These are phyloP conservation scores for Metarhizium guizhouense DNA, from an alignment of 2,329 filamentous ascomycete genomes.

Conservation along the genomic window DNA sequence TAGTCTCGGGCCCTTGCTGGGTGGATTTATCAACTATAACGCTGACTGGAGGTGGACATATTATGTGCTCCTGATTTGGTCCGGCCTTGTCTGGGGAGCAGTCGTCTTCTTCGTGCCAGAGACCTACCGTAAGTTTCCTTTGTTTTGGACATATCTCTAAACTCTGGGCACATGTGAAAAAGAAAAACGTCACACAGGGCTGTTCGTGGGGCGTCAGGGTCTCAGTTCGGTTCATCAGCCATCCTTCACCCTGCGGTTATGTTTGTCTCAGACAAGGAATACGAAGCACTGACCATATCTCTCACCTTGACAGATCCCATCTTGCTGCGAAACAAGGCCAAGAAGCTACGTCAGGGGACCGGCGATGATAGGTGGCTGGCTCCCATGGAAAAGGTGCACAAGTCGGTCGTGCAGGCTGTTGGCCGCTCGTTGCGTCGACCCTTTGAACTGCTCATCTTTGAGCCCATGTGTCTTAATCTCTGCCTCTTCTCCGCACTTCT, in stretches of 20 bases:
- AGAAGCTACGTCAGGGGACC: constrained; percentile 59
- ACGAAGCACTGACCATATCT: neutral
- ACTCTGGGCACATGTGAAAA: no score
- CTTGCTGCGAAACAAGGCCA: constrained; percentile 64
- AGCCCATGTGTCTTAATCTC: constrained; percentile 79
- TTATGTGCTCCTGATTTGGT: constrained; percentile 79
- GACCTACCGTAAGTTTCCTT: constrained; percentile 58
- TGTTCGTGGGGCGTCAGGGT: neutral
- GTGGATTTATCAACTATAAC: constrained; percentile 76
- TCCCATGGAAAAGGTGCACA: constrained; percentile 63
- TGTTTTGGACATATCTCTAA: neutral
- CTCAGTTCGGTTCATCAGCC: neutral
- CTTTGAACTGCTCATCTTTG: constrained; percentile 68
- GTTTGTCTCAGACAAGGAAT: neutral
- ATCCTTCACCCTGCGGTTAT: neutral
- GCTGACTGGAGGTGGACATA: constrained; percentile 74
- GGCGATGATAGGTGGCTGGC: constrained; percentile 70
- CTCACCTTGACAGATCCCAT: constrained; percentile 42
- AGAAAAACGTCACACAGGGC: no score
- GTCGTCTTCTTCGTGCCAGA: constrained; percentile 73
- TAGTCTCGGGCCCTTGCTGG: constrained; percentile 50
- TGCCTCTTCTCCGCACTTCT: constrained; percentile 77
- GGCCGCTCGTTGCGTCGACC: constrained; percentile 55
- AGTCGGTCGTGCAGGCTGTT: constrained; percentile 56
- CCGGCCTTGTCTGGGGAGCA: constrained; percentile 50